phyloP scores from a whole-genome alignment of 345 rosid species.

The Melastoma malabathricum region DNA sequence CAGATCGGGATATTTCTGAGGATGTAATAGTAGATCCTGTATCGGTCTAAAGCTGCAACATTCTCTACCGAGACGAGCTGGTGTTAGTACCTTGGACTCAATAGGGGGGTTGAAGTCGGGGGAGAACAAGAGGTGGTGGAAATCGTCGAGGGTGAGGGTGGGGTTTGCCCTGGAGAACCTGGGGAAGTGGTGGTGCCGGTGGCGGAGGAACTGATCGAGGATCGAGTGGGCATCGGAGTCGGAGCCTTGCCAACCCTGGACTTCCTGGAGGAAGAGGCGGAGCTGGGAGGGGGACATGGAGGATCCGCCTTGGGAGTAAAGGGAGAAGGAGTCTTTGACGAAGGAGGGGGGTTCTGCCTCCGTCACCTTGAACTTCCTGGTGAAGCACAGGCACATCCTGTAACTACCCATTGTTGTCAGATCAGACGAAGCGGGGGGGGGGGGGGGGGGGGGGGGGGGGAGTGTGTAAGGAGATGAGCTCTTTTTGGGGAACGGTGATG shows the following conservation, averaged over 20 bases:
- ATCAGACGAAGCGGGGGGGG: not conserved
- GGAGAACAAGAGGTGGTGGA: slow-evolving; percentile 42
- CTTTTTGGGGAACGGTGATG: no score
- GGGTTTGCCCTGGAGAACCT: slow-evolving; percentile 23
- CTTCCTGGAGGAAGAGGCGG: slow-evolving; percentile 35
- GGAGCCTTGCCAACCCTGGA: slow-evolving; percentile 26
- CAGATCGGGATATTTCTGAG: no score
- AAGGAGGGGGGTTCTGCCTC: slow-evolving; percentile 62
- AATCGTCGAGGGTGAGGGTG: slow-evolving; percentile 60
- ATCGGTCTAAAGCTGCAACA: not conserved
- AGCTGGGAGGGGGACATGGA: slow-evolving; percentile 62
- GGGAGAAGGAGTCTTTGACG: slow-evolving; percentile 36
- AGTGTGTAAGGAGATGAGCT: not conserved
- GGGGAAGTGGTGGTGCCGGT: slow-evolving; percentile 49
- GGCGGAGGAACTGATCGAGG: slow-evolving; percentile 38
- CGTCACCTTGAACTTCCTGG: slow-evolving; percentile 46
- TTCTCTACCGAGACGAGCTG: not conserved
- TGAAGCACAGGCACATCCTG: slow-evolving; percentile 57
- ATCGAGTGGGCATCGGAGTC: slow-evolving; percentile 39
- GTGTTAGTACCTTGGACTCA: slow-evolving; percentile 20
- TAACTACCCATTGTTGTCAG: slow-evolving; percentile 44
- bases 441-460: not conserved
- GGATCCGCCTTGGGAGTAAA: slow-evolving; percentile 40
- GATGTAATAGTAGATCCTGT: not conserved
- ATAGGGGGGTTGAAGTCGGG: slow-evolving; percentile 58